Conservation (phyloP, 1,139 yeast species). For the Yamadazyma songkhlaensis region DNA sequence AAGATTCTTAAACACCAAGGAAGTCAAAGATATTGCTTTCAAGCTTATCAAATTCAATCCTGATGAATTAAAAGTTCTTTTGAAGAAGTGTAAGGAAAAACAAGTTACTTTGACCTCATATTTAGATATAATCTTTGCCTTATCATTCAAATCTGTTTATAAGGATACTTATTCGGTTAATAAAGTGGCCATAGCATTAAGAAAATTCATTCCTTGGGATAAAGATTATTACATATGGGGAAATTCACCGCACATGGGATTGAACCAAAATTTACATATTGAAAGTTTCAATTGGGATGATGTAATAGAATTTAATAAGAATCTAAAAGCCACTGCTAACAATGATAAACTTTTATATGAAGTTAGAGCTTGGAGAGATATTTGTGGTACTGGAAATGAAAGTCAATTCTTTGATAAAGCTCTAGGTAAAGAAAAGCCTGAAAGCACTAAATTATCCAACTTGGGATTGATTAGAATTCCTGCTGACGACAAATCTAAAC, state of each 20-base stretch:
- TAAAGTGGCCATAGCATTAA: slow-evolving; percentile 33
- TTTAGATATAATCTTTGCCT: slow-evolving; percentile 23
- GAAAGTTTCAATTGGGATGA: slow-evolving; percentile 34
- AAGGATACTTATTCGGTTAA: slow-evolving; percentile 25
- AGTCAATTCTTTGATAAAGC: slow-evolving; percentile 18
- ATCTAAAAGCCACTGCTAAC: slow-evolving; percentile 17
- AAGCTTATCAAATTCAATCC: slow-evolving; percentile 31
- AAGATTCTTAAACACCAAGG: slow-evolving; percentile 21
- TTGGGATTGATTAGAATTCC: slow-evolving; percentile 31
- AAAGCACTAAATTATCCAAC: slow-evolving; percentile 37
- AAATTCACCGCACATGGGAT: slow-evolving; percentile 33
- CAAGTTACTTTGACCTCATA: slow-evolving; percentile 38
- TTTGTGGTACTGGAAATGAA: slow-evolving; percentile 12
- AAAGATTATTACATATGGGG: slow-evolving; percentile 29
- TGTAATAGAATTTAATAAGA: slow-evolving; percentile 21
- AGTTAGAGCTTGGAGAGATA: slow-evolving; percentile 16
- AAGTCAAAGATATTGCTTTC: slow-evolving; percentile 22
- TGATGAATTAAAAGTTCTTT: slow-evolving; percentile 20
- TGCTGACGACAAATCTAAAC: slow-evolving; percentile 10
- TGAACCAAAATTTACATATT: slow-evolving; percentile 25
- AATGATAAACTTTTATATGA: slow-evolving; percentile 27
- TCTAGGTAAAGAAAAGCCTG: slow-evolving; percentile 30
- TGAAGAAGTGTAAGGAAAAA: slow-evolving; percentile 27
- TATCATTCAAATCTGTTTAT: slow-evolving; percentile 29
- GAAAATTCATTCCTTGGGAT: slow-evolving; percentile 22